Evolutionary conservation across 352 stramenopile genomes (phyloP).

Genomic region (Halophytophthora polymorphica): DNA sequence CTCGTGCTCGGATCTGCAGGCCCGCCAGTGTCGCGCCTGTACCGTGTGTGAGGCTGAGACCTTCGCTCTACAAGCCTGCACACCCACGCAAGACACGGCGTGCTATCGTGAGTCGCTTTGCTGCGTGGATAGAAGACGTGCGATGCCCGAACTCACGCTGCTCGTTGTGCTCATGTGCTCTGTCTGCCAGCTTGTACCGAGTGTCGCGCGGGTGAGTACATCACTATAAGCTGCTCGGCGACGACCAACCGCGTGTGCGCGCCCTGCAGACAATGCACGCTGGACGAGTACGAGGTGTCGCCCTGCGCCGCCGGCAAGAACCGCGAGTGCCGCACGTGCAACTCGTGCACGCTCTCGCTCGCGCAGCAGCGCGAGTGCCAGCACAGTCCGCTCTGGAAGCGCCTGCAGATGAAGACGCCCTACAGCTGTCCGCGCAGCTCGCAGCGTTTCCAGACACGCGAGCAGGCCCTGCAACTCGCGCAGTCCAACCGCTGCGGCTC

Average conservation of each 20-base stretch:
- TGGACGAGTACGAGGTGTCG: slow-evolving; percentile 68
- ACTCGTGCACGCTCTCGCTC: slow-evolving; percentile 64
- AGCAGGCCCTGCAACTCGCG: slow-evolving; percentile 52
- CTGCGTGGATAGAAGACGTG: background rate
- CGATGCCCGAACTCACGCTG: background rate
- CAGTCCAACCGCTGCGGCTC: slow-evolving; percentile 76
- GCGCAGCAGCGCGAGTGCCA: slow-evolving; percentile 56
- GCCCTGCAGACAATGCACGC: slow-evolving; percentile 60
- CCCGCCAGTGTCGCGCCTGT: slow-evolving; percentile 52
- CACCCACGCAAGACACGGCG: slow-evolving; percentile 45
- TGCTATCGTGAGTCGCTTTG: slow-evolving; percentile 58
- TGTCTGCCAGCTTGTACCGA: slow-evolving; percentile 66
- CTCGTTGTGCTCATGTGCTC: background rate
- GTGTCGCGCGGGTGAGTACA: slow-evolving; percentile 51
- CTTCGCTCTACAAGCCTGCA: slow-evolving; percentile 48
- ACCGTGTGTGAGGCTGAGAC: slow-evolving; percentile 58
- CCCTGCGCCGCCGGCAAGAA: slow-evolving; percentile 48
- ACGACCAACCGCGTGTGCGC: slow-evolving; percentile 56
- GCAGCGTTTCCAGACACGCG: slow-evolving; percentile 56
- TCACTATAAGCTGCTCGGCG: slow-evolving; percentile 38
- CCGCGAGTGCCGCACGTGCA: slow-evolving; percentile 68
- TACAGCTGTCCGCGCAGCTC: slow-evolving; percentile 62
- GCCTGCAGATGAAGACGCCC: slow-evolving; percentile 54
- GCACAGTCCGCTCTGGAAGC: slow-evolving; percentile 56
- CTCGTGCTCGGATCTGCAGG: slow-evolving; percentile 61